Base-by-base conservation (phyloP, 257 asterid species). In the Solanum clarkiae region DNA sequence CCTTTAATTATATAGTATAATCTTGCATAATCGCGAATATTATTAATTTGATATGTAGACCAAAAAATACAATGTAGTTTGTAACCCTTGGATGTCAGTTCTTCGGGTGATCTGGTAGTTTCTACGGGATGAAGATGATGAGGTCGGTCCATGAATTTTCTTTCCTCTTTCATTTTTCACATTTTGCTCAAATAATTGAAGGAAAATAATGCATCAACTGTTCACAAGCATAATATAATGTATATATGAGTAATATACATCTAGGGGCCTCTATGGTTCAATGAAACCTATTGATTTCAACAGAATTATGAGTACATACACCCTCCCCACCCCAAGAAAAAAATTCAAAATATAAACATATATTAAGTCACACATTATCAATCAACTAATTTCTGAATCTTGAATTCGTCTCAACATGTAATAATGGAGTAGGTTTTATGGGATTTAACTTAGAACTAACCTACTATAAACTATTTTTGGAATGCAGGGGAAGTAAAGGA, bases 401-500 rank as follows among this genome's bases (percentile, higher is more conserved):
- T 36, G 4, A 36, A 16, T 8, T 36, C 1, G 0, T 0, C 12
- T 32, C 49, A 0, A 29, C 26, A 2, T 11, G 54, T 11, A 49
- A 49, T 49, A 11, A 3, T 49, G 54, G 54, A 49, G 54, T 22
- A 20, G 24, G 14, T 54, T 7, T 20, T 15, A 24, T 63, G 18
- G 0, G 8, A 24, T 24, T 12, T 26, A 2, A 63, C 18, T 26
- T 4, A 4, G 32, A n/a, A 32, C 74, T 32, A 68, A 68, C 75
- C 5, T 8, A 69, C 6, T 66, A 66, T 66, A 2, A 66, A 66
- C 47, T 66, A 6, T 57, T 49, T 70, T 59, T 5, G n/a, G 22
- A 16, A 6, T 84, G 45, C 90, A 95, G 97, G 92, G 95, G 95
- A 71, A 86, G 88, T 13, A 93, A 81, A 88, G 66, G 84, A 4